phyloP scores from a whole-genome alignment of 768 basidiomycete species.

The Lactarius hengduanensis region DNA sequence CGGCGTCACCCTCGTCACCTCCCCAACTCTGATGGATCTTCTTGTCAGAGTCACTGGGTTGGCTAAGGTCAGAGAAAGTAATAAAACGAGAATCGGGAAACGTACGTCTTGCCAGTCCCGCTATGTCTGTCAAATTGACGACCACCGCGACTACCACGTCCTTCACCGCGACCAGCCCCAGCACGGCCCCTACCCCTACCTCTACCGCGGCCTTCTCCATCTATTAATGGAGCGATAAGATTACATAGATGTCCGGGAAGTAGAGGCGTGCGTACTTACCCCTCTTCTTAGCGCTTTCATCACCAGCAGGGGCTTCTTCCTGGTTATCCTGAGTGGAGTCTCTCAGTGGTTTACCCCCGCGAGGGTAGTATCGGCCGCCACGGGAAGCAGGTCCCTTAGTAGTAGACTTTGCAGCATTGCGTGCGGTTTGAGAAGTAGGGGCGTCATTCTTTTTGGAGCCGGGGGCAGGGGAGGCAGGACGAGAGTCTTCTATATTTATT shows the following conservation, averaged over 20 bases:
- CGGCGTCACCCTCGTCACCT: constrained; percentile 81
- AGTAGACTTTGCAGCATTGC: constrained; percentile 43
- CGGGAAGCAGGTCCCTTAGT: constrained; percentile 61
- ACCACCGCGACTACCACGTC: constrained; percentile 70
- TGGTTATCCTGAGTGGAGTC: constrained; percentile 40
- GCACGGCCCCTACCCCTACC: constrained; percentile 49
- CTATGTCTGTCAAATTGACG: constrained; percentile 86
- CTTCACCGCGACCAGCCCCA: constrained; percentile 50
- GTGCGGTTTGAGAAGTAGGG: constrained; percentile 38
- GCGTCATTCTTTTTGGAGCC: constrained; percentile 36
- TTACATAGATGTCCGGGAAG: constrained; percentile 15
- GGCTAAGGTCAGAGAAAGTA: constrained; percentile 3
- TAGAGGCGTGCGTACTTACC: constrained; percentile 30
- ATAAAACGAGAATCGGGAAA: constrained; percentile 26
- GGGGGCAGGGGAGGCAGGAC: constrained; percentile 43
- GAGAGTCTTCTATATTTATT: constrained; percentile 45
- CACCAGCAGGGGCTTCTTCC: constrained; percentile 39
- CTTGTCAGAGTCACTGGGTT: constrained; percentile 85
- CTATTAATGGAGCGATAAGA: constrained; percentile 31
- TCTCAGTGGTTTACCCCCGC: constrained; percentile 54
- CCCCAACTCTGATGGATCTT: constrained; percentile 95
- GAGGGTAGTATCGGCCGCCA: constrained; percentile 66
- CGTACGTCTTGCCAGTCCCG: constrained; percentile 79
- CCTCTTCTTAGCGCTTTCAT: constrained; percentile 37
- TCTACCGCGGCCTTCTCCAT: constrained; percentile 46